phyloP scores from a whole-genome alignment of 2,329 filamentous ascomycete species.

The Acarospora socialis region DNA sequence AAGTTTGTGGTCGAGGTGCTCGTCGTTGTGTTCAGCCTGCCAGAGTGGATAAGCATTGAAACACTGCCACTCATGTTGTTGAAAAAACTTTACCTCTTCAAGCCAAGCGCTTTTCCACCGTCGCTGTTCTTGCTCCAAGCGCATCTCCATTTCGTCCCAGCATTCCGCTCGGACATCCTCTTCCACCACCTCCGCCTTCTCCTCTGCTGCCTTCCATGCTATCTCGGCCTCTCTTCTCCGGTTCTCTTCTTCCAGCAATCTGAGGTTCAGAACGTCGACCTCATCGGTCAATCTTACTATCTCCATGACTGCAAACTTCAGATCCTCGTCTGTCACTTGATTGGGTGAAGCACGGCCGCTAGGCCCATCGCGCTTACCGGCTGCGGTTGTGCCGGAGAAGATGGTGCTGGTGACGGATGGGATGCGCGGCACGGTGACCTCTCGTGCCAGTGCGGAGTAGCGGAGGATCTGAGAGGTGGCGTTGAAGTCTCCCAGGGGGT shows the following conservation, averaged over 20 bases:
- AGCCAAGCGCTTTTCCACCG: conserved; percentile 72
- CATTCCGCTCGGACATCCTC: conserved; percentile 80
- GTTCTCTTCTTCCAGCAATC: conserved; percentile 56
- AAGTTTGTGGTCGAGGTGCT: conserved; percentile 78
- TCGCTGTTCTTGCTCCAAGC: conserved; percentile 57
- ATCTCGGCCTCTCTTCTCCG: conserved; percentile 58
- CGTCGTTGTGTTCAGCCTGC: conserved; percentile 55
- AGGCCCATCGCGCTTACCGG: conserved; percentile 10
- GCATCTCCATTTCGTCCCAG: conserved; percentile 68
- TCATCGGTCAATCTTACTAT: conserved; percentile 67
- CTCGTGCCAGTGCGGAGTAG: conserved; percentile 82
- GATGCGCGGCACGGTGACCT: conserved; percentile 80
- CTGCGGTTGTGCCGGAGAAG: conserved; percentile 22
- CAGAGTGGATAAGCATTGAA: conserved; percentile 9
- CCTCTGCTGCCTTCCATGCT: conserved; percentile 51
- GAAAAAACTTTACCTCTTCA: conserved; percentile 42
- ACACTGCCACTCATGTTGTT: no score
- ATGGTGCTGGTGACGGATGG: conserved; percentile 70
- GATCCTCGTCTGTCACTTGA: conserved; percentile 38
- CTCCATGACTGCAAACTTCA: conserved; percentile 69
- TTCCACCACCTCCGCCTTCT: conserved; percentile 58
- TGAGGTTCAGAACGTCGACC: conserved; percentile 57
- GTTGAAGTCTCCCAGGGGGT: conserved; percentile 87
- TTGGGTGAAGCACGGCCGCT: conserved; percentile 33
- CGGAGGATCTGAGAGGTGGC: conserved; percentile 91